Conservation (phyloP, 2,329 filamentous ascomycete genomes). For the Thermomyces lanuginosus region DNA sequence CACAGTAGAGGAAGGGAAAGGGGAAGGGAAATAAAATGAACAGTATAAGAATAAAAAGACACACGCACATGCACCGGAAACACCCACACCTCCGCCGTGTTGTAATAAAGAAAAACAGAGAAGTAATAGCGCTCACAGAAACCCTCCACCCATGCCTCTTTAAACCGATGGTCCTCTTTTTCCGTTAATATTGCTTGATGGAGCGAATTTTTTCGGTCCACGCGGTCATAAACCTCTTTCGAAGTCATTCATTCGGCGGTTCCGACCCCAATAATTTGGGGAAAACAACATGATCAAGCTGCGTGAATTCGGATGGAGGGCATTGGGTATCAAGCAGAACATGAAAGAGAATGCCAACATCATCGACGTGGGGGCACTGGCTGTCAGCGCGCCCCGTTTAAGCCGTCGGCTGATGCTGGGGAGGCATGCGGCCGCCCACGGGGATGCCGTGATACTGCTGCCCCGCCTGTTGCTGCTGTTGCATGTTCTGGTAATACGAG, state of each 20-base stretch:
- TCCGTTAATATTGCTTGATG: neutral
- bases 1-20: conserved; percentile 1
- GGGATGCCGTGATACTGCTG: conserved; percentile 62
- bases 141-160: neutral
- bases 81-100: conserved; percentile 7
- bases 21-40: conserved; percentile 1
- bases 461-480: conserved; percentile 48
- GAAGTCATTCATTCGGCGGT: too few species aligned
- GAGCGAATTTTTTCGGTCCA: too few species aligned
- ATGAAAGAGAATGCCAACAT: conserved; percentile 5
- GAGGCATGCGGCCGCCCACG: conserved; percentile 59
- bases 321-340: conserved; percentile 6
- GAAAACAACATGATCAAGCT: too few species aligned
- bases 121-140: conserved; percentile 1
- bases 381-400: too few species aligned
- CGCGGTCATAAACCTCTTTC: too few species aligned
- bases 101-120: conserved; percentile 4
- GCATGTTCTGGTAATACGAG: conserved; percentile 71
- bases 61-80: conserved; percentile 8
- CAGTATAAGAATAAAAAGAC: conserved; percentile 2
- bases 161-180: conserved; percentile 1
- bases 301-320: neutral
- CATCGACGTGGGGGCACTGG: too few species aligned
- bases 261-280: too few species aligned
- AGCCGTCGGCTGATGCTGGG: conserved; percentile 67